Evolutionary conservation across 1,139 yeast species (phyloP), one percentile per base, ranked within the genome.

Genomic region (Geotrichum carabidarum): DNA sequence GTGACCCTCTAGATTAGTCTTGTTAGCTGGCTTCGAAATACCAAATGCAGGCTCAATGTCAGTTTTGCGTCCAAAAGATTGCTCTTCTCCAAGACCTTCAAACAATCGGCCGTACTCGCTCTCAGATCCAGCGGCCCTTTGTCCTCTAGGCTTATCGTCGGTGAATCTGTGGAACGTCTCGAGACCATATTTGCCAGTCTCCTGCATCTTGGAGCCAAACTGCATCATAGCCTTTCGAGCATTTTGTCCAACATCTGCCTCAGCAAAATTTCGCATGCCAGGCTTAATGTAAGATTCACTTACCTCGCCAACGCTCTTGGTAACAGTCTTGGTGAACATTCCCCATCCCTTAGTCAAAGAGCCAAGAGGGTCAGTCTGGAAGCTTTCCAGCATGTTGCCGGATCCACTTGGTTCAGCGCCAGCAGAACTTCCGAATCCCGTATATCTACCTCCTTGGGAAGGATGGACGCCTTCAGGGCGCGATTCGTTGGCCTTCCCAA

Each of bases 291-390:
- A 95, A 7, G 84, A 74, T 63, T 90, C 95, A 63, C 86, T 86
- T 46, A 94, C 96, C 62, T 90, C 96, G 59, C 77, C 82, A 11
- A 90, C 84, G 0, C 94, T 86, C 71, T 88, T 86, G 53, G 86
- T 80, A 43, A 93, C 91, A 0, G 94, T 82, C 17, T 83, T 78
- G 11, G 96, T 84, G 66, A 93, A 89, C 60, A 93, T 73, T 6
- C 96, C 93, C 97, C 98, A 93, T 22, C 99, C 98, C 70, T 84
- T 88, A 34, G 89, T 73, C 56, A 93, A 77, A 0, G 97, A 85
- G 8, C 95, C 96, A 56, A 91, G 66, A 6, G 99, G 99, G 66
- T 93, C 98, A 42, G 73, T 72, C 67, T 89, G 96, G 57, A 91
- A 75, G 56, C 83, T 85, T 61, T 89, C 94, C 15, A 89, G 67